Evolutionary conservation across 2,329 filamentous ascomycete species (phyloP).

Genomic region (Didymella pomorum): DNA sequence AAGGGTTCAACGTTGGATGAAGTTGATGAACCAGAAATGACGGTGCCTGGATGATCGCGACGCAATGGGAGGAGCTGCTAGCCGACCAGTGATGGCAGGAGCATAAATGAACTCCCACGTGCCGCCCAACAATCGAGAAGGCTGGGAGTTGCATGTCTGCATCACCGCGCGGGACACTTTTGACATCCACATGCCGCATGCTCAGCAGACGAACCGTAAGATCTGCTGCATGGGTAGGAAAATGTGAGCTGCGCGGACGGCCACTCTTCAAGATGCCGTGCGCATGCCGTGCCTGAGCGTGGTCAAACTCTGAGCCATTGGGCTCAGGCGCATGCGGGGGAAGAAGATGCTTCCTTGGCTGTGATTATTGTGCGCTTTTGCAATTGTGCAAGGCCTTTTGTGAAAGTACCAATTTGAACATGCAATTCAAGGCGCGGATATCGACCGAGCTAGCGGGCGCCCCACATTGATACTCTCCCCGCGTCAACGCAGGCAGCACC

Average conservation of each 20-base stretch:
- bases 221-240: background rate
- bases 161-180: background rate
- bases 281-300: background rate
- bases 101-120: constrained; percentile 7
- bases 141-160: constrained; percentile 6
- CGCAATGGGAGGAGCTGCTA: constrained; percentile 5
- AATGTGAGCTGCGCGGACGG: background rate
- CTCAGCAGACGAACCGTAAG: background rate
- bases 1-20: constrained; percentile 3
- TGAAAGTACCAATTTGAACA: background rate
- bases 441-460: constrained; percentile 16
- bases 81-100: constrained; percentile 10
- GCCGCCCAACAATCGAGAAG: constrained; percentile 11
- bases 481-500: constrained; percentile 28
- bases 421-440: background rate
- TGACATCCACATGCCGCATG: constrained; percentile 2
- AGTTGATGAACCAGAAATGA: constrained; percentile 12
- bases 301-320: background rate
- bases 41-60: constrained; percentile 15
- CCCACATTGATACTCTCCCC: background rate
- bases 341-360: background rate
- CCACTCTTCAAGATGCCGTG: background rate
- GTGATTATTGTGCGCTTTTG: background rate
- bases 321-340: background rate
- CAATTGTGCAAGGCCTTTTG: background rate